These are phyloP conservation scores for Sugiyamaella marilandica DNA, from an alignment of 805 yeast genomes.

Conservation along the genomic window DNA sequence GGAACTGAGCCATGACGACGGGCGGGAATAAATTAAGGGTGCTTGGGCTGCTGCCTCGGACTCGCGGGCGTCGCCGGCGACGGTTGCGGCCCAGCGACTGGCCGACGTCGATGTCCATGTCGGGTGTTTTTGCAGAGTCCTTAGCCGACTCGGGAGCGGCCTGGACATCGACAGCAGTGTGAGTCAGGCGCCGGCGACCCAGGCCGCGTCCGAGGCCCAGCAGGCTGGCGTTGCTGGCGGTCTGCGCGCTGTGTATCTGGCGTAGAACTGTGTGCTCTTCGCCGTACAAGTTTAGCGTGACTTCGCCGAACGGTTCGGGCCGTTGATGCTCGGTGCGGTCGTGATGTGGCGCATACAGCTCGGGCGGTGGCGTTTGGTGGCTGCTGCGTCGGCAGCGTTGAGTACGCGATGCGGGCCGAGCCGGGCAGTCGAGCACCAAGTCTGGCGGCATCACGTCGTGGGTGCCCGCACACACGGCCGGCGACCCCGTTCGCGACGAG, in stretches of 20 bases:
- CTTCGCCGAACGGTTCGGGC: constrained; percentile 9
- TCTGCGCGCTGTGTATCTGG: not conserved
- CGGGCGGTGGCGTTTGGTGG: not conserved
- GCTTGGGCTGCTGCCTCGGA: not conserved
- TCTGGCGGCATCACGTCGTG: not conserved
- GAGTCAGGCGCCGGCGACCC: not conserved
- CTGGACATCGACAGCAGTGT: not conserved
- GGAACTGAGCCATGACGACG: constrained; percentile 16
- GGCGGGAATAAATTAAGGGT: constrained; percentile 19
- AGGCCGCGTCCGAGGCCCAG: not conserved
- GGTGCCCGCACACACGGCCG: not conserved
- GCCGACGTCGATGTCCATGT: not conserved
- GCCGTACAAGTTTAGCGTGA: constrained; percentile 7
- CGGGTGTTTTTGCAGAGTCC: not conserved
- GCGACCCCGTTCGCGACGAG: not conserved
- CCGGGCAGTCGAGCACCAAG: not conserved
- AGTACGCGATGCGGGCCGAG: not conserved
- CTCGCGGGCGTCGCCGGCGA: not conserved
- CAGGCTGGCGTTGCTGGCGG: not conserved
- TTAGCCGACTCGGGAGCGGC: not conserved
- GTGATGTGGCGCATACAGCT: not conserved
- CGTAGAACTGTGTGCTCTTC: constrained; percentile 14
- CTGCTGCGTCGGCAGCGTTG: not conserved
- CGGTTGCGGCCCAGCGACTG: not conserved
- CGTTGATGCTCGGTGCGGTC: not conserved